Evolutionary conservation across 768 basidiomycete genomes (phyloP), one percentile per base, ranked within the genome.

Genomic region (Paxillus ammoniavirescens): DNA sequence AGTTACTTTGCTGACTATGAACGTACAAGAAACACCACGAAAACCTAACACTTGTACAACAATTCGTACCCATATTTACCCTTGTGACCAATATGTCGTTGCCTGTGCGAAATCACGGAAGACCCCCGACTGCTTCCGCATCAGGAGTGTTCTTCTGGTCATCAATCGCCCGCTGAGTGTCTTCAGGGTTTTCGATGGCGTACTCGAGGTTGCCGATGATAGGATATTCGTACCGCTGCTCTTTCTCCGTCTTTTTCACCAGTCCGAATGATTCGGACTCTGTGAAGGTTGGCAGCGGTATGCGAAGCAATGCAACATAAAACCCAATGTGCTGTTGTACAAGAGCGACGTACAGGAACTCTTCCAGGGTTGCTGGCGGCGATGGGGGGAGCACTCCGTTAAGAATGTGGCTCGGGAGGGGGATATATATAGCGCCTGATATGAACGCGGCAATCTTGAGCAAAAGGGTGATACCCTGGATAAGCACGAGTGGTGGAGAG

Each of bases 151-250:
- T 36, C 18, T 50, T 37, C n/a, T 18, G 15, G 17, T 23, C 14
- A 0, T 47, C 28, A n/a, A 52, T 54, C 15, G 35, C 50, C 10
- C 18, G 18, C 31, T 45, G 4, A 12, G 42, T 40, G 9, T 62
- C 50, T 12, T 8, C 5, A 3, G 61, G 61, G 43, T 61, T 38
- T 48, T 61, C 60, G 3, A n/a, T 42, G 13, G 42, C 56, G 56
- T 57, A 63, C 37, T 62, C 47, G 3, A 53, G 28, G 23, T 23
- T 41, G 1, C 35, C 21, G n/a, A 60, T 52, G 43, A 56, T 14
- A 14, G 57, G 61, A 14, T 43, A 41, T 12, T 46, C 38, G 18
- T 47, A 47, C 15, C 31, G 31, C 13, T 5, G 36, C 17, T 56
- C 52, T 3, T 36, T 18, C 35, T 31, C 8, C 15, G 37, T 23